phyloP scores from a whole-genome alignment of 352 stramenopile species.

The Globisporangium acanthophoron region DNA sequence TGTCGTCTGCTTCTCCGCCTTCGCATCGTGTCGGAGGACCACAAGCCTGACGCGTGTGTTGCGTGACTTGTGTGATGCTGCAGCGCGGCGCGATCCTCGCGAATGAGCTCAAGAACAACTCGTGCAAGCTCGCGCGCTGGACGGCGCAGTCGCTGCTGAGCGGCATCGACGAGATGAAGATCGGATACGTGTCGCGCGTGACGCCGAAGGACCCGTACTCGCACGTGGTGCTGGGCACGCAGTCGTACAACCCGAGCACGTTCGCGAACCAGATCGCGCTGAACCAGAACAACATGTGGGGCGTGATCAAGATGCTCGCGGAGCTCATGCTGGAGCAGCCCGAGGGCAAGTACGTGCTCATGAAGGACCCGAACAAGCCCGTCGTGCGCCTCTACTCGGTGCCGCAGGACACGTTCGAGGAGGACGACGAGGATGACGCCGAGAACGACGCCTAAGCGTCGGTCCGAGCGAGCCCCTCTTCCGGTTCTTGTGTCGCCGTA shows the following conservation, averaged over 20 bases:
- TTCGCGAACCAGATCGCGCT: constrained; percentile 98
- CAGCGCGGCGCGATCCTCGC: constrained; percentile 95
- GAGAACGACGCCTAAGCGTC: constrained; percentile 41
- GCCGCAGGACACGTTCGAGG: constrained; percentile 93
- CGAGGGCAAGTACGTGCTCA: constrained; percentile 98
- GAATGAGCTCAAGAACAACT: constrained; percentile 99
- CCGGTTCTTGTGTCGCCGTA: neutral
- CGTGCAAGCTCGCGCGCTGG: constrained; percentile 97
- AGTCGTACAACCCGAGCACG: constrained; percentile 95
- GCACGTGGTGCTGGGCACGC: constrained; percentile 94
- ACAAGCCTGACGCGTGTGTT: constrained; percentile 4
- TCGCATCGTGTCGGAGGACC: neutral
- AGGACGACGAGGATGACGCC: constrained; percentile 78
- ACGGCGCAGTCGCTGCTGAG: constrained; percentile 94
- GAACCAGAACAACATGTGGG: constrained; percentile 98
- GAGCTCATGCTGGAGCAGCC: constrained; percentile 92
- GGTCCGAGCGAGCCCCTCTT: neutral
- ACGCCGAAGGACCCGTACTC: constrained; percentile 94
- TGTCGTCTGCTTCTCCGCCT: too few species aligned
- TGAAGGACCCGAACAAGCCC: constrained; percentile 98
- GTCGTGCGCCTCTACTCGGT: constrained; percentile 96
- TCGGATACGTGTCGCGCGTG: constrained; percentile 94
- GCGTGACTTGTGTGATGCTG: constrained; percentile 10
- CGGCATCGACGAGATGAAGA: constrained; percentile 97
- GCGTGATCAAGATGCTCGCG: constrained; percentile 92